phyloP scores from a whole-genome alignment of 768 basidiomycete genomes.

The Plicaturopsis crispa region DNA sequence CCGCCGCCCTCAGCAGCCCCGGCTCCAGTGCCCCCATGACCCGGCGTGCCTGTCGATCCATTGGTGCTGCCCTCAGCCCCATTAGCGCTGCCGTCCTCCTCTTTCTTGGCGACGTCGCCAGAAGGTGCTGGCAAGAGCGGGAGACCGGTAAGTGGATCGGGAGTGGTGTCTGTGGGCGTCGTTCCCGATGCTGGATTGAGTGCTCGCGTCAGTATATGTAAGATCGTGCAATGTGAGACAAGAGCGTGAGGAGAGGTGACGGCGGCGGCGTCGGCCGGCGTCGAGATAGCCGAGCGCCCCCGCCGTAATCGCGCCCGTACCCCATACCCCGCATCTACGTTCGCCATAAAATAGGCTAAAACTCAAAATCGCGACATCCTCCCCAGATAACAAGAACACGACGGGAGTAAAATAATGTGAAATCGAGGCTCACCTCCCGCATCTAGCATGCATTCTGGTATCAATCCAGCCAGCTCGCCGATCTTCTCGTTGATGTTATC shows the following conservation, averaged over 20 bases:
- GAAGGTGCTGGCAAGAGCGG: slow-evolving; percentile 3
- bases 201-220: background rate
- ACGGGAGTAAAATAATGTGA: too few relatives aligned
- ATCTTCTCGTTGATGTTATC: slow-evolving; percentile 98
- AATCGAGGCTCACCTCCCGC: slow-evolving; percentile 28
- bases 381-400: too few relatives aligned
- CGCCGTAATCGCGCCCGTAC: too few relatives aligned
- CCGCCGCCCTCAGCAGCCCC: slow-evolving; percentile 29
- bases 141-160: background rate
- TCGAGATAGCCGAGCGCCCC: too few relatives aligned
- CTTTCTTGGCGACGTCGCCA: slow-evolving; percentile 14
- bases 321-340: too few relatives aligned
- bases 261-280: too few relatives aligned
- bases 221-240: too few relatives aligned
- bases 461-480: slow-evolving; percentile 78
- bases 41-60: slow-evolving; percentile 12
- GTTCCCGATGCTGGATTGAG: background rate
- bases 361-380: too few relatives aligned
- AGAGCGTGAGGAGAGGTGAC: too few relatives aligned
- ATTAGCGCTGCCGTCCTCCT: slow-evolving; percentile 11
- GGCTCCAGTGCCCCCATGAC: slow-evolving; percentile 13
- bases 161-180: slow-evolving; percentile 8
- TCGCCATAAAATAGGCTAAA: too few relatives aligned
- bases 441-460: slow-evolving; percentile 82
- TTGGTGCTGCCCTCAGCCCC: slow-evolving; percentile 14